Percentiles rank a stretch among this genome's conserved stretches.
Evolutionary conservation across 2,329 filamentous ascomycete genomes (phyloP).

Genomic region (Phialophora tarda): DNA sequence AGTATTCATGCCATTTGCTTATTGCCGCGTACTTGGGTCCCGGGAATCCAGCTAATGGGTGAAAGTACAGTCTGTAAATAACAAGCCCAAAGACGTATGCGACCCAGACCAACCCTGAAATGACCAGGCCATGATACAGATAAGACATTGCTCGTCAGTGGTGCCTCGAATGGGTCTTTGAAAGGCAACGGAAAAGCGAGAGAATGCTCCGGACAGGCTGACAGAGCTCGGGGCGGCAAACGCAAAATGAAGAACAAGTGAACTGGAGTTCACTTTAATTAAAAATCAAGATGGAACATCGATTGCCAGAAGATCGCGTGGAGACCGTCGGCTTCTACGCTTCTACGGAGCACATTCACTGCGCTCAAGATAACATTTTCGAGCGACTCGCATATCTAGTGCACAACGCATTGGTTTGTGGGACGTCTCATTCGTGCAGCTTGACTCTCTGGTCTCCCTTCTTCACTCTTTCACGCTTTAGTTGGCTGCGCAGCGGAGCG

Average conservation of each 20-base stretch:
- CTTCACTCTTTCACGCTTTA: neutral
- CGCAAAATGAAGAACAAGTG: neutral
- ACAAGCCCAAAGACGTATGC: conserved; percentile 17
- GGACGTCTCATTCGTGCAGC: neutral
- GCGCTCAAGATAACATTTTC: conserved; percentile 2
- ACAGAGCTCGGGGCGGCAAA: neutral
- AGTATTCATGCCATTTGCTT: conserved; percentile 44
- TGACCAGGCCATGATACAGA: conserved; percentile 6
- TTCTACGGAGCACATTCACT: too few species aligned
- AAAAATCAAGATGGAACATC: neutral
- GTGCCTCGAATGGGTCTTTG: neutral
- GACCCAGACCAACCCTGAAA: conserved; percentile 7
- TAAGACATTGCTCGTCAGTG: conserved; percentile 9
- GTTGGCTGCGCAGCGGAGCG: neutral
- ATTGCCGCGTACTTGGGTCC: conserved; percentile 44
- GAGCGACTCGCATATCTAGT: conserved; percentile 13
- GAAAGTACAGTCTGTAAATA: conserved; percentile 35
- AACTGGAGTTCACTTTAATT: conserved; percentile 1
- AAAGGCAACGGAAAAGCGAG: neutral
- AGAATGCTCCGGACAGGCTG: too few species aligned
- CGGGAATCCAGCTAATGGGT: conserved; percentile 45
- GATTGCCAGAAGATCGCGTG: neutral
- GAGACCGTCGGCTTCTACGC: too few species aligned
- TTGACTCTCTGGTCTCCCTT: neutral
- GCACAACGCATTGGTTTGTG: neutral